These are phyloP conservation scores for Alternaria metachromatica DNA, from an alignment of 2,329 filamentous ascomycete species.

Conservation along the genomic window DNA sequence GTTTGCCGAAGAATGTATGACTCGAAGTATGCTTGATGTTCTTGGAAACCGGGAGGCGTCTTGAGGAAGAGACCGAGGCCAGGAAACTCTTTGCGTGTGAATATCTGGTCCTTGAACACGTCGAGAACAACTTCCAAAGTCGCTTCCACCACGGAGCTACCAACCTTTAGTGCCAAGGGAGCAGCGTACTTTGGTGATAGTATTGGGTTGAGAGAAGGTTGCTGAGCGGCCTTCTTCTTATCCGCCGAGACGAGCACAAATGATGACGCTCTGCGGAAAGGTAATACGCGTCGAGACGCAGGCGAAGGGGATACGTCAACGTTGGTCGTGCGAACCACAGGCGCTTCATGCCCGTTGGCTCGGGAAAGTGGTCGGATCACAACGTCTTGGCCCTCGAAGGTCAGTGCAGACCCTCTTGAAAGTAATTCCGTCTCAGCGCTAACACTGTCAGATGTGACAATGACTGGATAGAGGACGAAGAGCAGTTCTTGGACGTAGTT, in stretches of 20 bases:
- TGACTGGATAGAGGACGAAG: slow-evolving; percentile 81
- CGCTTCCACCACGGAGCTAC: slow-evolving; percentile 75
- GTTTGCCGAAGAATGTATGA: slow-evolving; percentile 83
- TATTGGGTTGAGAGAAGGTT: slow-evolving; percentile 68
- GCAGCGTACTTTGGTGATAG: slow-evolving; percentile 65
- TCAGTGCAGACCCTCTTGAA: slow-evolving; percentile 79
- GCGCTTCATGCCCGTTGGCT: slow-evolving; percentile 61
- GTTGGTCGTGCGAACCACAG: slow-evolving; percentile 77
- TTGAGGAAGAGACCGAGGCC: slow-evolving; percentile 87
- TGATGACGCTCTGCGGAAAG: slow-evolving; percentile 81
- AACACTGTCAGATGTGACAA: slow-evolving; percentile 85
- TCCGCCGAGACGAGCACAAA: slow-evolving; percentile 86
- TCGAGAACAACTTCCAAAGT: slow-evolving; percentile 78
- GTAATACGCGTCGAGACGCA: slow-evolving; percentile 59
- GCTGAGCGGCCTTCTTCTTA: slow-evolving; percentile 61
- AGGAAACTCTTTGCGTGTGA: slow-evolving; percentile 86
- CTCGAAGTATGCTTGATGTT: slow-evolving; percentile 94
- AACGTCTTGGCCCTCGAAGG: slow-evolving; percentile 85
- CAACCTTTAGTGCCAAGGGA: slow-evolving; percentile 57
- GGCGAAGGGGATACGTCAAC: slow-evolving; percentile 51
- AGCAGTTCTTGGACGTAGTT: slow-evolving; percentile 83
- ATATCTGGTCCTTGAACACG: slow-evolving; percentile 85
- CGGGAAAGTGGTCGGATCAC: slow-evolving; percentile 78
- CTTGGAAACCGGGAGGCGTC: slow-evolving; percentile 88
- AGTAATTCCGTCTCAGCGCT: slow-evolving; percentile 86